phyloP scores from a whole-genome alignment of 306 rosid genomes.

The Corylus americana region DNA sequence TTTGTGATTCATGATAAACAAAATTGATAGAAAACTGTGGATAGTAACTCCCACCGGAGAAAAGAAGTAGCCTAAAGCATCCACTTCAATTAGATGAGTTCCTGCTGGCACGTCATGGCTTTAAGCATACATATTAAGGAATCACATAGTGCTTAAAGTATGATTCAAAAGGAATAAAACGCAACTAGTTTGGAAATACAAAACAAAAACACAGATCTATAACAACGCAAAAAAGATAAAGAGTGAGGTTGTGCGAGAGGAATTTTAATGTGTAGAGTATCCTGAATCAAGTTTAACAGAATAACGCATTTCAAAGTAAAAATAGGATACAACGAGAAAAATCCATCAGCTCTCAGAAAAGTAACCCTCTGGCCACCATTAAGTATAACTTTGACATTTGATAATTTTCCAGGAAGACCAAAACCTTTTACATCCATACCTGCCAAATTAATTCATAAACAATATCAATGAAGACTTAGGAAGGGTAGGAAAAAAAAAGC shows the following conservation, averaged over 20 bases:
- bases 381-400: constrained; percentile 87
- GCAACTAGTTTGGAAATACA: background rate
- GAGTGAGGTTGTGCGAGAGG: background rate
- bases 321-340: constrained; percentile 94
- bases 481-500: background rate
- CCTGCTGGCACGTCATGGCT: constrained; percentile 95
- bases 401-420: constrained; percentile 66
- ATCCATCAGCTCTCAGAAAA: constrained; percentile 90
- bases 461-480: background rate
- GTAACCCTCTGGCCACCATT: constrained; percentile 93
- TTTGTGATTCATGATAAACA: background rate
- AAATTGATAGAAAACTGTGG: constrained; percentile 16
- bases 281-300: constrained; percentile 20
- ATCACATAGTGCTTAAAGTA: constrained; percentile 20
- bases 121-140: constrained; percentile 58
- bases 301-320: constrained; percentile 1
- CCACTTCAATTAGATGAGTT: constrained; percentile 95
- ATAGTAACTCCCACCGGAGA: constrained; percentile 67
- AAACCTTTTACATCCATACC: constrained; percentile 62
- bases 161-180: background rate
- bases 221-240: constrained; percentile 9
- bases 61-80: constrained; percentile 81
- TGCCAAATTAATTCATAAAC: constrained; percentile 35
- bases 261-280: background rate
- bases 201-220: background rate